A percentile compares a stretch with the other conserved stretches of the same genome.
Conservation (phyloP, 441 rosid species). For the Erysimum cheiri region DNA sequence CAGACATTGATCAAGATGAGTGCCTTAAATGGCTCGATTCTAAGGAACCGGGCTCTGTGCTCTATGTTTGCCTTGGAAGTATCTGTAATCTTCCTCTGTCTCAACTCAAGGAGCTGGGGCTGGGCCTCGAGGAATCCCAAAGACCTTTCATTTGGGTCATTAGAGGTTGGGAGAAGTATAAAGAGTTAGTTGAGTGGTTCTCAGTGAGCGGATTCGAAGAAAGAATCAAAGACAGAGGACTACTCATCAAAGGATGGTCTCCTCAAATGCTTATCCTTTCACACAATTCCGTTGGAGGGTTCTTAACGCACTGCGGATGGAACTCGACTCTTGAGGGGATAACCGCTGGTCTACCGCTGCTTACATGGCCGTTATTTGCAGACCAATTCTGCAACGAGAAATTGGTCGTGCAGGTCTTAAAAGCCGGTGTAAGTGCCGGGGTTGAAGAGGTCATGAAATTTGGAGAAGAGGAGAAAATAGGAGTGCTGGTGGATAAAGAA, state of each 20-base stretch:
- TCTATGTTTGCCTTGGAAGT: constrained; percentile 57
- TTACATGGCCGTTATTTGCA: constrained; percentile 56
- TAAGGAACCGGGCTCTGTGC: constrained; percentile 37
- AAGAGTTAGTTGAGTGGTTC: constrained; percentile 48
- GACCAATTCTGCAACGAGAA: constrained; percentile 63
- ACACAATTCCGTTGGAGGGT: constrained; percentile 43
- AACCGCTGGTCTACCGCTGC: constrained; percentile 45
- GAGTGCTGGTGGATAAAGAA: constrained; percentile 46
- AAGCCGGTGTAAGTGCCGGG: constrained; percentile 46
- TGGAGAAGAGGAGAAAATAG: constrained; percentile 50
- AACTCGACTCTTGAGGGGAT: constrained; percentile 57
- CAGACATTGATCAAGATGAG: constrained; percentile 30
- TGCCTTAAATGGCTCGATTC: constrained; percentile 55
- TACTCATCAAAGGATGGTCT: constrained; percentile 43
- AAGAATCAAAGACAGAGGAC: constrained; percentile 41
- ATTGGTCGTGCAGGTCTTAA: constrained; percentile 47
- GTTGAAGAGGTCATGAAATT: constrained; percentile 22
- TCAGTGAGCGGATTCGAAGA: constrained; percentile 47
- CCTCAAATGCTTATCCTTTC: constrained; percentile 45
- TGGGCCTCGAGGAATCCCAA: constrained; percentile 45
- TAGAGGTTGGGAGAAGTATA: constrained; percentile 39
- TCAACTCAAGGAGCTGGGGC: constrained; percentile 49
- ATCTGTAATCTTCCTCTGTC: constrained; percentile 33
- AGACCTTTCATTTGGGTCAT: constrained; percentile 49
- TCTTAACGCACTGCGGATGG: constrained; percentile 52